A percentile compares a stretch with the other conserved stretches of the same genome.
Conservation (phyloP, 1,284 basidiomycete species). For the Rhizoctonia solani region DNA sequence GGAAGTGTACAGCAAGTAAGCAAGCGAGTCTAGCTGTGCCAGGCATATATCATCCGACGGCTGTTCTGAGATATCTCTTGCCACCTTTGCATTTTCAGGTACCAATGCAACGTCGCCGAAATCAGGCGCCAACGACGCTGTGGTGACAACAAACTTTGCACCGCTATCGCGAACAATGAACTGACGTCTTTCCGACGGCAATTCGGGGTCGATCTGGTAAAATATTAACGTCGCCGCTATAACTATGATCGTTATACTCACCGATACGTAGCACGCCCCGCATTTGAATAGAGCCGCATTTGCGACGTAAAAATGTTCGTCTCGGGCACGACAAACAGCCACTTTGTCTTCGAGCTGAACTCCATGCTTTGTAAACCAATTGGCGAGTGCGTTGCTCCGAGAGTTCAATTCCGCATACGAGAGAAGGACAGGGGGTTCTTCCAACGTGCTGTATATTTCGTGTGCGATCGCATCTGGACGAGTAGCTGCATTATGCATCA, state of each 20-base stretch:
- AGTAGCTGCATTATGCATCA: constrained; percentile 10
- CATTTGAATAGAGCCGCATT: constrained; percentile 56
- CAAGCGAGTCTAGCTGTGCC: constrained; percentile 47
- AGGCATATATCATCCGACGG: constrained; percentile 45
- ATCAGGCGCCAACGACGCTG: constrained; percentile 41
- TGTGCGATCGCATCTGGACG: constrained; percentile 17
- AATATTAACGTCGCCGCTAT: not conserved
- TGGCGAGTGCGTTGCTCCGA: constrained; percentile 51
- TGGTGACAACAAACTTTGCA: constrained; percentile 52
- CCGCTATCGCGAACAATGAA: constrained; percentile 55
- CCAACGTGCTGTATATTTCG: constrained; percentile 23
- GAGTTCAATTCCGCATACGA: constrained; percentile 51
- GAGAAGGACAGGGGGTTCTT: constrained; percentile 7
- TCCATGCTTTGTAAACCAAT: constrained; percentile 51
- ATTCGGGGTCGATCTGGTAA: constrained; percentile 56
- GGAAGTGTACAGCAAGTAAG: constrained; percentile 60
- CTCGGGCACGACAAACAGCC: constrained; percentile 55
- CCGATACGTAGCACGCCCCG: constrained; percentile 60
- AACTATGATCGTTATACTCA: constrained; percentile 41
- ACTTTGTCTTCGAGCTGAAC: constrained; percentile 52
- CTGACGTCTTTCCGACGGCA: constrained; percentile 54
- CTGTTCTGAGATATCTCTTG: constrained; percentile 45
- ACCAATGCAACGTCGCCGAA: constrained; percentile 34
- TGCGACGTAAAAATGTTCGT: constrained; percentile 52
- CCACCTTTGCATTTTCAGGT: constrained; percentile 42